Percentiles rank a stretch among this genome's conserved stretches.
phyloP scores from a whole-genome alignment of 208 protist genomes.

The Polymyxa betae region DNA sequence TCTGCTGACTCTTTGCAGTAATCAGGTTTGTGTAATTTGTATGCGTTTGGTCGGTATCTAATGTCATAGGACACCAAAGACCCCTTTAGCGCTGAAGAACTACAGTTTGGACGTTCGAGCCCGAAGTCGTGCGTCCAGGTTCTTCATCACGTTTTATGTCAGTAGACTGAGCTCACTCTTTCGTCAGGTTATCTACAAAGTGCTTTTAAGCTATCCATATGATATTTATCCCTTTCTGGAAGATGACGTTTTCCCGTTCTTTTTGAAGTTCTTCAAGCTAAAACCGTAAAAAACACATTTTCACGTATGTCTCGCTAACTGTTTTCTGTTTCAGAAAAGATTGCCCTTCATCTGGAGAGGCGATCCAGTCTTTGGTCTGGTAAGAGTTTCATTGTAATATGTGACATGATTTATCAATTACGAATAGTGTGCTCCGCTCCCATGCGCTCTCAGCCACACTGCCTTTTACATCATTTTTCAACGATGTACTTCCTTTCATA shows the following conservation, averaged over 20 bases:
- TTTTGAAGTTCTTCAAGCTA: neutral
- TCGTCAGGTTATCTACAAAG: neutral
- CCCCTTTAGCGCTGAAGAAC: neutral
- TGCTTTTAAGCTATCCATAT: neutral
- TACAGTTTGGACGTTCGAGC: neutral
- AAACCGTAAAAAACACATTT: neutral
- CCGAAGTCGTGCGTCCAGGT: neutral
- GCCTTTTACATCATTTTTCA: neutral
- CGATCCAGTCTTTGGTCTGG: neutral
- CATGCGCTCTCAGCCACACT: neutral
- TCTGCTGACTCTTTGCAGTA: neutral
- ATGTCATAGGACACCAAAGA: no score
- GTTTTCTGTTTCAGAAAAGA: neutral
- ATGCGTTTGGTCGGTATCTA: no score
- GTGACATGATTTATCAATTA: neutral
- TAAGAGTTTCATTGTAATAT: neutral
- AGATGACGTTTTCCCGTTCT: conserved; percentile 53
- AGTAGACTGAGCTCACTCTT: neutral
- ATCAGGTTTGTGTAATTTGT: neutral
- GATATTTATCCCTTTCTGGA: neutral
- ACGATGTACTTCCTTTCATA: neutral
- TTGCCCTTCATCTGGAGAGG: conserved; percentile 8
- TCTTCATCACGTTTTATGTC: neutral
- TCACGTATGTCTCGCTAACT: neutral
- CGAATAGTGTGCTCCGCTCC: neutral